These are phyloP conservation scores for Crithidia acanthocephali DNA, from an alignment of 208 protist genomes.

Conservation along the genomic window DNA sequence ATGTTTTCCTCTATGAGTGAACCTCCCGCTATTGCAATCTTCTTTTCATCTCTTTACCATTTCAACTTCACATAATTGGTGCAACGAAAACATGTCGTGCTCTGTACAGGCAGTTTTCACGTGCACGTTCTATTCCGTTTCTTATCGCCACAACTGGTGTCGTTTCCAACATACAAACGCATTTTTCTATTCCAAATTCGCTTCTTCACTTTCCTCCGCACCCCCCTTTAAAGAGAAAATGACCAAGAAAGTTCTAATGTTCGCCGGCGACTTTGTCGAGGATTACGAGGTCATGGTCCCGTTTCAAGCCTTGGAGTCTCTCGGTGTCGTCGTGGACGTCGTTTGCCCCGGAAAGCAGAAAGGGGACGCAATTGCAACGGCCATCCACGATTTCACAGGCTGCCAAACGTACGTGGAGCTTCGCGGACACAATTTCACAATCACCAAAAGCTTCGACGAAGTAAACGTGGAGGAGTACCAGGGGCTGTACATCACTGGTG, in stretches of 20 bases:
- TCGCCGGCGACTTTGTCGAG: constrained; percentile 49
- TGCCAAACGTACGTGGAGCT: constrained; percentile 46
- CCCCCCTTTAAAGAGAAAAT: constrained; percentile 13
- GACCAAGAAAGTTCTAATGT: constrained; percentile 41
- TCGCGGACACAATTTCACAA: constrained; percentile 42
- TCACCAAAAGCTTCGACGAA: constrained; percentile 43
- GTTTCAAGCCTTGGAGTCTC: constrained; percentile 37
- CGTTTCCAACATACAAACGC: no score
- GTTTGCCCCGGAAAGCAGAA: constrained; percentile 39
- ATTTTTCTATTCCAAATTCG: no score
- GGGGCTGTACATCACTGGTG: constrained; percentile 42
- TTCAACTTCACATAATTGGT: no score
- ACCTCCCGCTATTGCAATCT: no score
- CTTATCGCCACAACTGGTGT: no score
- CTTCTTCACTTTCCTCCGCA: not conserved
- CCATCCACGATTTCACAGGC: constrained; percentile 39
- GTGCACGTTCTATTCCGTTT: no score
- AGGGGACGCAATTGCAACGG: constrained; percentile 33
- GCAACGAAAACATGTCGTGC: no score
- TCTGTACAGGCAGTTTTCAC: no score
- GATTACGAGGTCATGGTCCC: constrained; percentile 52
- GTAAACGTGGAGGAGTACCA: constrained; percentile 37
- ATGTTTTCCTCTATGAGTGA: no score
- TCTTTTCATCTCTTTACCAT: no score
- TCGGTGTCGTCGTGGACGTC: constrained; percentile 37